Conservation (phyloP, 305 asterid species). For the Plantago coronopus region DNA sequence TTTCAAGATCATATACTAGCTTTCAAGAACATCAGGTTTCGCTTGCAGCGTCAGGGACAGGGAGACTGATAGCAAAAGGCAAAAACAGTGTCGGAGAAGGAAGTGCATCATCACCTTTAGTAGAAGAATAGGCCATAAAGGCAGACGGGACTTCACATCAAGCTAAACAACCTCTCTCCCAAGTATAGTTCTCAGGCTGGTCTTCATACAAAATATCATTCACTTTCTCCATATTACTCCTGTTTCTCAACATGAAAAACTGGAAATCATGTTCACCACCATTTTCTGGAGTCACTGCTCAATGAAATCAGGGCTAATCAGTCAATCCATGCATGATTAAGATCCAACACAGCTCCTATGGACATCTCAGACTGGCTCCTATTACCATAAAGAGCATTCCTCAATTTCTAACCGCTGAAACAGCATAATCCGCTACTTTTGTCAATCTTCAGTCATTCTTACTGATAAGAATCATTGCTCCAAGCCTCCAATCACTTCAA, state of each 20-base stretch:
- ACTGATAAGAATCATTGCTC: constrained; percentile 54
- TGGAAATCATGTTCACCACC: constrained; percentile 39
- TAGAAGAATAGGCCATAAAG: constrained; percentile 57
- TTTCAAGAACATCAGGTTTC: not conserved
- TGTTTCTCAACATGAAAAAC: constrained; percentile 50
- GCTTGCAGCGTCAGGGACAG: not conserved
- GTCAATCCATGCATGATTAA: constrained; percentile 32
- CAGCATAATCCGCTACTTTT: constrained; percentile 43
- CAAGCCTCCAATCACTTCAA: constrained; percentile 78
- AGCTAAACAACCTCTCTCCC: constrained; percentile 67
- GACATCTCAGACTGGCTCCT: constrained; percentile 30
- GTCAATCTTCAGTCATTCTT: constrained; percentile 32
- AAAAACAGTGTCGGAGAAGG: not conserved
- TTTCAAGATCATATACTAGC: not conserved
- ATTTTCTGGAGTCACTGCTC: too few species aligned
- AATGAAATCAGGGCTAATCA: too few species aligned
- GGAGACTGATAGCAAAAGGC: not conserved
- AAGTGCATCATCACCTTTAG: constrained; percentile 45
- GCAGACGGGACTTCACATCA: constrained; percentile 68
- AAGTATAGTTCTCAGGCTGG: constrained; percentile 63
- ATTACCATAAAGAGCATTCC: constrained; percentile 39
- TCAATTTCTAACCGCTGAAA: constrained; percentile 41
- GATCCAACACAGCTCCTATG: constrained; percentile 64
- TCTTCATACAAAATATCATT: constrained; percentile 48
- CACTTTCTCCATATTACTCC: constrained; percentile 41